Evolutionary conservation across 2,329 filamentous ascomycete genomes (phyloP).

Genomic region (Arthrinium phaeospermum): DNA sequence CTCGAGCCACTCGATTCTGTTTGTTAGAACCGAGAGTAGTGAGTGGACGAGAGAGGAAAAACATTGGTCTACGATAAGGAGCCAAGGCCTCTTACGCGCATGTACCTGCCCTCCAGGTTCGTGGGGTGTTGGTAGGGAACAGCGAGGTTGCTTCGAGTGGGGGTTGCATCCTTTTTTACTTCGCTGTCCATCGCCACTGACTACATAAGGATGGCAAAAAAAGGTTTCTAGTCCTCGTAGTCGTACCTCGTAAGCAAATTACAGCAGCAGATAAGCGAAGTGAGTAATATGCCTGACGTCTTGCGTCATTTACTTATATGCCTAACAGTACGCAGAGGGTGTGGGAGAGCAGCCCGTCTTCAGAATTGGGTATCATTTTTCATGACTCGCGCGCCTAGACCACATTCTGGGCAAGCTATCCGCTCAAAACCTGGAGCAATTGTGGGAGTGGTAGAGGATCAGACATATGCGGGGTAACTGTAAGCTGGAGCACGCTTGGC

Average conservation of each 20-base stretch:
- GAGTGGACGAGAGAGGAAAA: no score
- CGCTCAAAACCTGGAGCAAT: neutral
- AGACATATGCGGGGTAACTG: constrained; percentile 2
- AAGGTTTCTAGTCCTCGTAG: neutral
- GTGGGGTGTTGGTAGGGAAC: neutral
- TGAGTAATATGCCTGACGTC: neutral
- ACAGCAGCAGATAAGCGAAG: neutral
- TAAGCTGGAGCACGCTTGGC: neutral
- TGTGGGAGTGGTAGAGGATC: neutral
- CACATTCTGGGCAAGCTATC: neutral
- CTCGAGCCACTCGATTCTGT: no score
- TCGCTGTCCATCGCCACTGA: neutral
- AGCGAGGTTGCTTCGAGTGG: neutral
- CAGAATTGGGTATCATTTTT: neutral
- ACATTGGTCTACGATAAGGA: neutral
- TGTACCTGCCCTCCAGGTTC: neutral
- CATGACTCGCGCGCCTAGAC: neutral
- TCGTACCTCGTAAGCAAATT: neutral
- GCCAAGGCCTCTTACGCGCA: neutral
- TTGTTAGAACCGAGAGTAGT: no score
- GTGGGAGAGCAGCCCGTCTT: neutral
- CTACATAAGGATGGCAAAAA: neutral
- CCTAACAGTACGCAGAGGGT: no score
- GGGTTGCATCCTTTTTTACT: neutral
- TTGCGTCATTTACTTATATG: neutral